Conservation (phyloP, 2,329 filamentous ascomycete genomes). For the Elsinoe australis region DNA sequence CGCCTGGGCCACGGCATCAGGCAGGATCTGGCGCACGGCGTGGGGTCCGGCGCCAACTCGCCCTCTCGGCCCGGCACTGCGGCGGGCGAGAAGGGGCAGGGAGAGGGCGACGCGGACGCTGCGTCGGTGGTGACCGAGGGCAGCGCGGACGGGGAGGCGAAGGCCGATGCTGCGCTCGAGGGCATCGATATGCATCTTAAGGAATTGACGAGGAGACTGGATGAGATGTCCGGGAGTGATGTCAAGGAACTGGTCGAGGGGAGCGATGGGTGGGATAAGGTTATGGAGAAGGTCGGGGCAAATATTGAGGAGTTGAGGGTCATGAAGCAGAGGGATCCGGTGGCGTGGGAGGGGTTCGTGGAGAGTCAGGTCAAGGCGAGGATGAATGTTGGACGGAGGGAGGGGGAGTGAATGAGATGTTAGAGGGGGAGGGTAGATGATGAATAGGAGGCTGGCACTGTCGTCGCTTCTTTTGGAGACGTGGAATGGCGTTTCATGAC, state of each 20-base stretch:
- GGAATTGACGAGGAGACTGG: conserved; percentile 38
- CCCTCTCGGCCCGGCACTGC: neutral
- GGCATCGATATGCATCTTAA: conserved; percentile 22
- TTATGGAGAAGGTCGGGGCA: conserved; percentile 55
- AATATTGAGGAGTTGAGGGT: conserved; percentile 60
- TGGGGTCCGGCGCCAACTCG: neutral
- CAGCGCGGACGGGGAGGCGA: conserved; percentile 29
- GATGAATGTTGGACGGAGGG: conserved; percentile 22
- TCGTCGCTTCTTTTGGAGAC: too few species aligned
- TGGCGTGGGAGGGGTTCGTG: conserved; percentile 30
- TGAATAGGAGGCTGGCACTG: neutral
- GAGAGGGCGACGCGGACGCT: too few species aligned
- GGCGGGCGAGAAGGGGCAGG: too few species aligned
- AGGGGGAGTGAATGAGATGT: neutral
- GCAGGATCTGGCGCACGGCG: conserved; percentile 51
- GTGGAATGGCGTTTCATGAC: too few species aligned
- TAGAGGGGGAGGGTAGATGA: neutral
- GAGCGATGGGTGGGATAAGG: conserved; percentile 52
- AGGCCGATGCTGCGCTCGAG: conserved; percentile 18
- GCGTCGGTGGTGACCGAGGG: conserved; percentile 23
- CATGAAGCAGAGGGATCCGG: conserved; percentile 43
- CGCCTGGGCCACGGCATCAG: conserved; percentile 60
- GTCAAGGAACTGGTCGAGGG: conserved; percentile 57
- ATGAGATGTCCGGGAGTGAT: conserved; percentile 51
- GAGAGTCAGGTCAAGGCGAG: conserved; percentile 32